Evolutionary conservation across 257 asterid species (phyloP), one percentile per base, ranked within the genome.

Genomic region (Plectranthus barbatus): DNA sequence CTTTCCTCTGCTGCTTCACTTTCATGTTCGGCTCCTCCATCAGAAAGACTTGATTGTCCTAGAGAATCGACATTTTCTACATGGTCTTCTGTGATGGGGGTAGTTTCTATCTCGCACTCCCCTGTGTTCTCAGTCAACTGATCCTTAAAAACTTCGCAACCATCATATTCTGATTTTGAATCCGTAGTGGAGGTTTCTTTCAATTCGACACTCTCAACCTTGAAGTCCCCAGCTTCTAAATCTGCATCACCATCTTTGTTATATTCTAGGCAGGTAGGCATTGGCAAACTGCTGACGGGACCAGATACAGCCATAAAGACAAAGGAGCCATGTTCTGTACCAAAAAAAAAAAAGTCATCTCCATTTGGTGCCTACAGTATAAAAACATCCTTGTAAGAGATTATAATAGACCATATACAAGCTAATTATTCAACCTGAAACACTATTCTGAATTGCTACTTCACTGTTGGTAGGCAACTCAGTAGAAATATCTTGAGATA

Each of bases 391-490:
- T 17, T 20, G 1, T 17, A 21, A 63, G n/a, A 21, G 49, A 65
- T 9, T 15, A 47, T 6, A 60, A 17, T 46, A 63, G 20, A 57
- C 17, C 3, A 29, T 50, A 69, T 59, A 11, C 52, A 58, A 34
- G 9, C 11, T 56, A 26, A 64, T 21, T 21, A 20, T 33, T 60
- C 70, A 48, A 76, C 81, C 78, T 79, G 71, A 72, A 71, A 57
- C 39, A 33, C 44, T 54, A 54, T 63, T 51, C 46, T 20, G 20
- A 39, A 39, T 14, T 20, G 21, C 62, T 37, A 53, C 44, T 49
- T 56, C 64, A 29, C 18, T 51, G 40, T 42, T 40, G 48, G 62
- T 31, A 50, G 18, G 57, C 44, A 34, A 34, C 36, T 71, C 72
- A 37, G 47, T 76, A 24, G 44, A 18, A 62, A 50, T 60, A 51